Percentiles rank a stretch among this genome's conserved stretches.
These are phyloP conservation scores for Delitschia confertaspora DNA, from an alignment of 495 filamentous ascomycete species.

Conservation along the genomic window DNA sequence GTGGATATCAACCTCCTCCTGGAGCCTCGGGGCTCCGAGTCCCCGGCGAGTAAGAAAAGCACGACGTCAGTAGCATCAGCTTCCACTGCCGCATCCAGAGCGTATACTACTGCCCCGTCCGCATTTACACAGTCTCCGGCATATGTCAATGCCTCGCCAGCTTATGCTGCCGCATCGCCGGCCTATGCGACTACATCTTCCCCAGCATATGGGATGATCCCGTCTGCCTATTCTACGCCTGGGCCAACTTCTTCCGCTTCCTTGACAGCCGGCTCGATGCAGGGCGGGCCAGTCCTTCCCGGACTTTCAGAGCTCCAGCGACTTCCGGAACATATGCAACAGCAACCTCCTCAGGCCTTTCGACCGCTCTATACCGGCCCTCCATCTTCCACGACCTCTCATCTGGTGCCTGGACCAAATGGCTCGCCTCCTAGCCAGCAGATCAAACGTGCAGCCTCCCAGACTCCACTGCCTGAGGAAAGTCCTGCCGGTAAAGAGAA, in stretches of 20 bases:
- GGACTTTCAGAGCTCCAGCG: conserved; percentile 23
- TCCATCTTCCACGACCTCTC: conserved; percentile 1
- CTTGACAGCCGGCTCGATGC: conserved; percentile 10
- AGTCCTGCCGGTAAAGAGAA: conserved; percentile 86
- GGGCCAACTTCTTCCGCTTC: conserved; percentile 6
- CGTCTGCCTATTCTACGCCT: conserved; percentile 18
- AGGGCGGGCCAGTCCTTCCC: conserved; percentile 24
- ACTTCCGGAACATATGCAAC: conserved; percentile 21
- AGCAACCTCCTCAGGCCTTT: conserved; percentile 21
- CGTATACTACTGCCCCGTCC: conserved; percentile 23
- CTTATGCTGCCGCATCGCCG: conserved; percentile 17
- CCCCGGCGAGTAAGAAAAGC: conserved; percentile 41
- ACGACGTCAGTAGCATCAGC: conserved; percentile 25
- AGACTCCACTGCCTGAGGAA: conserved; percentile 48
- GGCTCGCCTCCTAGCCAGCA: conserved; percentile 32
- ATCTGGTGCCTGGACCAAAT: conserved; percentile 20
- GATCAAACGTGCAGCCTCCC: conserved; percentile 41
- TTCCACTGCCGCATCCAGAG: conserved; percentile 23
- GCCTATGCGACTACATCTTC: conserved; percentile 23
- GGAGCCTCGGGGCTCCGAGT: conserved; percentile 72
- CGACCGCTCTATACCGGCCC: conserved; percentile 25
- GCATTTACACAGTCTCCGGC: conserved; percentile 26
- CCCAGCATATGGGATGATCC: conserved; percentile 14
- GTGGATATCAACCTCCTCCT: conserved; percentile 85
- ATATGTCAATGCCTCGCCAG: conserved; percentile 17